Base-by-base conservation (phyloP, 2,329 filamentous ascomycete species). In the Balansia obtecta region DNA sequence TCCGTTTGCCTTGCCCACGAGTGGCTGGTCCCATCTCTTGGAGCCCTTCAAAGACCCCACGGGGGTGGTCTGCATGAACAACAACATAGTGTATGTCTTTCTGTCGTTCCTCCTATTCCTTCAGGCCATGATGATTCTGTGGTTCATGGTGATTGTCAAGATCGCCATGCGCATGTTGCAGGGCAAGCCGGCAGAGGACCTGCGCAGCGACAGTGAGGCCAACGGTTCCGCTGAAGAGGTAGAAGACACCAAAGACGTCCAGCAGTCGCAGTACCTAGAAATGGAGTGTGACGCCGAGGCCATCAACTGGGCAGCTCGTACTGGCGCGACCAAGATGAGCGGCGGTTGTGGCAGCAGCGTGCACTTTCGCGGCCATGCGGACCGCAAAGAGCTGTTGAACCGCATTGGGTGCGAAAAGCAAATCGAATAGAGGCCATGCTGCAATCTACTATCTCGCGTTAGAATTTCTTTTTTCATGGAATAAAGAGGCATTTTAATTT, bases 291-390 rank as follows among this genome's bases (percentile, higher is more conserved):
- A 42, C 18, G n/a, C 39, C n/a, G 18, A 42, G 39, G 18, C 7
- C 7, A 42, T 42, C 9, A 18, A 42, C 10, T 42, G 39, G 39
- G 20, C 16, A 20, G n/a, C 39, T 10, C 39, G 39, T 16, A 18
- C 39, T 18, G 39, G 39, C 18, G 18, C n/a, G 13, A 22, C n/a
- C 39, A 42, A 42, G n/a, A 20, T 18, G n/a, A 42, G 11, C 39
- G 12, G 16, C 39, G 9, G 16, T 18, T 11, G 16, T 16, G 12
- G 39, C 15, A 41, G 18, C 38, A 40, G 11, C 39, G 18, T 42
- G n/a, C 16, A 18, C 89, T 86, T 95, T 97, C 62, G 76, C 74
- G 54, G 86, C 95, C 82, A 95, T 97, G 57, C 68, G 90, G 32
- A 38, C 20, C 30, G 45, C 7, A 46, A 37, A 34, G 43, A 45